A percentile compares a stretch with the other conserved stretches of the same genome.
These are phyloP conservation scores for Bolboschoenoplectus hybrid DNA, from an alignment of 202 grass and related monocot genomes.

Conservation along the genomic window DNA sequence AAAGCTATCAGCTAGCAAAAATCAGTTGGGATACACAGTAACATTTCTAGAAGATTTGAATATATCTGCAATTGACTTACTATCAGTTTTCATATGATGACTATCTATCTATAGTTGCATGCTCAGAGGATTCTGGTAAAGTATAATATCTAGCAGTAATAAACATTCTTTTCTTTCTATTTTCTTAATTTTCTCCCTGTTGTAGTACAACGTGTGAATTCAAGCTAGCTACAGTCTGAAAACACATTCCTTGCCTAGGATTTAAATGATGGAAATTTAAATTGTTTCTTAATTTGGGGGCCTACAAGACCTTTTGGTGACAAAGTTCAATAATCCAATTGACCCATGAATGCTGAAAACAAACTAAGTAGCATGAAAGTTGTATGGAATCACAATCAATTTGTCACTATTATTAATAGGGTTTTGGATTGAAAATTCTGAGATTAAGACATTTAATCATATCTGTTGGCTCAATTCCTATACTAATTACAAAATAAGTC, in stretches of 20 bases:
- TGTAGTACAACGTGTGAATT: background rate
- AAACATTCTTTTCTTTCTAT: background rate
- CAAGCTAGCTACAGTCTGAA: background rate
- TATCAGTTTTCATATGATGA: background rate
- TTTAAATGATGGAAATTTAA: background rate
- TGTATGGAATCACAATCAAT: background rate
- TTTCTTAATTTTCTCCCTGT: background rate
- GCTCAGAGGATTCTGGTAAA: conserved; percentile 15
- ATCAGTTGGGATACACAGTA: background rate
- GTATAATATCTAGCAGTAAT: background rate
- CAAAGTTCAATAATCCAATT: background rate
- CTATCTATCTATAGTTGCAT: background rate
- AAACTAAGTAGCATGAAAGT: background rate
- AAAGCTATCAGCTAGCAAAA: background rate
- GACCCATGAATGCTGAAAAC: background rate
- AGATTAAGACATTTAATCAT: conserved; percentile 13
- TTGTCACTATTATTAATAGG: background rate
- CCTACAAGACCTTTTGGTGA: background rate
- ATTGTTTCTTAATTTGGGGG: too few species aligned
- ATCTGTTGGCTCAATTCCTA: background rate
- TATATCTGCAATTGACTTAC: background rate
- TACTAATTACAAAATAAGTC: conserved; percentile 7
- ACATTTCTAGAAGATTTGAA: background rate
- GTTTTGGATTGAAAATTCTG: background rate
- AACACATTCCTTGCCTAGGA: background rate